These are phyloP conservation scores for Zea luxurians DNA, from an alignment of 176 grass and related monocot genomes.

Conservation along the genomic window DNA sequence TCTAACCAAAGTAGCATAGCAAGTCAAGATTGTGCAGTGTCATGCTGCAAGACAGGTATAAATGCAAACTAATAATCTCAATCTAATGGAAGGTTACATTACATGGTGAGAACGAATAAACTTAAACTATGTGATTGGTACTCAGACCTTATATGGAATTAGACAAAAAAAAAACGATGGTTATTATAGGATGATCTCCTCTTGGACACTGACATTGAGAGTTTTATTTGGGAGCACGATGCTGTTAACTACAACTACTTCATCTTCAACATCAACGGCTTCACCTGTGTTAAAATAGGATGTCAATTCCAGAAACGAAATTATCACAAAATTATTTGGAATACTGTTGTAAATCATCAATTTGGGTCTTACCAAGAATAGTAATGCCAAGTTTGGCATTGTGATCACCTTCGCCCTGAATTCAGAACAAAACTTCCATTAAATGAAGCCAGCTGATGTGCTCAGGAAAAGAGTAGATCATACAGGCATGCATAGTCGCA, in stretches of 20 bases:
- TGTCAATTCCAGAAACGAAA: constrained; percentile 23
- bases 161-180: constrained; percentile 30
- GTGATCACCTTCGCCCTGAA: constrained; percentile 83
- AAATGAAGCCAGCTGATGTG: constrained; percentile 2
- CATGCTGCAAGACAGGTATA: constrained; percentile 21
- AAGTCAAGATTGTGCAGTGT: constrained; percentile 28
- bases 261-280: constrained; percentile 91
- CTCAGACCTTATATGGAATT: constrained; percentile 40
- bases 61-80: constrained; percentile 30
- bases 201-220: constrained; percentile 85
- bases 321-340: neutral
- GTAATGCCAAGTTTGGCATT: constrained; percentile 98
- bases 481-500: neutral
- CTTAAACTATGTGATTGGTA: constrained; percentile 39
- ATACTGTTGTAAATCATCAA: neutral
- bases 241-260: constrained; percentile 90
- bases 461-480: constrained; percentile 14
- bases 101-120: constrained; percentile 30
- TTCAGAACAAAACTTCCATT: constrained; percentile 37
- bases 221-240: constrained; percentile 96
- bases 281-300: constrained; percentile 62
- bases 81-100: constrained; percentile 40
- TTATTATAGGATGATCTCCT: constrained; percentile 90
- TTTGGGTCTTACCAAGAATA: constrained; percentile 74
- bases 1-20: neutral